These are phyloP conservation scores for Cyberlindnera japonica DNA, from an alignment of 805 yeast genomes.

Conservation along the genomic window DNA sequence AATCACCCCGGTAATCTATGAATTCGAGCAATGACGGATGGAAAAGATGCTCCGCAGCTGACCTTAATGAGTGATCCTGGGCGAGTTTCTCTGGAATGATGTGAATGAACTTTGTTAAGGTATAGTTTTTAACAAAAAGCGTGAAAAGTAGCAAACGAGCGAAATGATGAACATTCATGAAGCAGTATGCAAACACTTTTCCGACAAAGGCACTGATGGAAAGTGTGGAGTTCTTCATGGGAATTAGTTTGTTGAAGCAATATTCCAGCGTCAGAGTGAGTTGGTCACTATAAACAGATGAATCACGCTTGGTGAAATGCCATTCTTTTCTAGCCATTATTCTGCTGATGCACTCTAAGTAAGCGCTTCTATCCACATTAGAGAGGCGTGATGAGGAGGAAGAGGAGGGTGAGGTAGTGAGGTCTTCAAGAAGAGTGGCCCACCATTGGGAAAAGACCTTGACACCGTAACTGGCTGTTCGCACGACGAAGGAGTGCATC, in stretches of 20 bases:
- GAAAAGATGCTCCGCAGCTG: background rate
- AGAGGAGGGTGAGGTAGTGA: background rate
- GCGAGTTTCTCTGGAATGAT: background rate
- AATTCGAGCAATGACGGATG: constrained; percentile 15
- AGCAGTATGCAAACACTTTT: constrained; percentile 56
- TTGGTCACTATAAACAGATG: constrained; percentile 1
- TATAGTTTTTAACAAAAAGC: constrained; percentile 48
- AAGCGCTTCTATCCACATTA: constrained; percentile 13
- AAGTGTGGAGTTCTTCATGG: constrained; percentile 17
- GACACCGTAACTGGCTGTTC: constrained; percentile 11
- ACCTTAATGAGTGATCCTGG: background rate
- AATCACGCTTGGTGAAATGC: constrained; percentile 2
- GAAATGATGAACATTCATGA: constrained; percentile 45
- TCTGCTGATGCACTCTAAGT: constrained; percentile 15
- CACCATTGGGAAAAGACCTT: constrained; percentile 15
- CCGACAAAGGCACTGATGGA: constrained; percentile 47
- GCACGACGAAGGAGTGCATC: constrained; percentile 8
- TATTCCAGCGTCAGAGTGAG: constrained; percentile 12
- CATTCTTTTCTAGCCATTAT: constrained; percentile 16
- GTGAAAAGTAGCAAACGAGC: constrained; percentile 52
- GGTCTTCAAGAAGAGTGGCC: constrained; percentile 9
- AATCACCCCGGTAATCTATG: constrained; percentile 21
- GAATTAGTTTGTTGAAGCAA: constrained; percentile 16
- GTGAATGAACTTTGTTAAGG: constrained; percentile 31
- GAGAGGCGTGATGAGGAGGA: constrained; percentile 6